A percentile compares a stretch with the other conserved stretches of the same genome.
These are phyloP conservation scores for Adiantum capillusveneris DNA, from an alignment of 75 land plant genomes.

Conservation along the genomic window DNA sequence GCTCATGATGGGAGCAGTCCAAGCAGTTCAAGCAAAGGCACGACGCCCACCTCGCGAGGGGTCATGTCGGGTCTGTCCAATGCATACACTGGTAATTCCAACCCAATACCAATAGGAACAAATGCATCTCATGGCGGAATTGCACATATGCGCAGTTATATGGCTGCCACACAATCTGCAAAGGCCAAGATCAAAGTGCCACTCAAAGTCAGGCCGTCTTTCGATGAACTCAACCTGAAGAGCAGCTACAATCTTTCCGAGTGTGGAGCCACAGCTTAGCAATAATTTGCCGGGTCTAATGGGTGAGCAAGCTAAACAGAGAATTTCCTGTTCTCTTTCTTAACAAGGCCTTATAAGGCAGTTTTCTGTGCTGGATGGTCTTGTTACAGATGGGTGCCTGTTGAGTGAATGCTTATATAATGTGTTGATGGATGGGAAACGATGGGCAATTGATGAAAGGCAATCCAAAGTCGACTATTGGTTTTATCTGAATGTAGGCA, in stretches of 20 bases:
- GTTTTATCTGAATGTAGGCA: too few relatives aligned
- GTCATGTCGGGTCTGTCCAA: constrained; percentile 12
- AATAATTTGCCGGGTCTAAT: too few relatives aligned
- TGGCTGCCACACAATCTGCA: constrained; percentile 68
- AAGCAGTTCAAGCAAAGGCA: constrained; percentile 35
- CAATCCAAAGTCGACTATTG: too few relatives aligned
- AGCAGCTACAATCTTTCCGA: constrained; percentile 4
- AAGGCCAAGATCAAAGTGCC: constrained; percentile 48
- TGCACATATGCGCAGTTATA: constrained; percentile 41
- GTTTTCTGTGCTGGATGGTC: too few relatives aligned
- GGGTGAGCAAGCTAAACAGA: too few relatives aligned
- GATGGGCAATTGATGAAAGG: too few relatives aligned
- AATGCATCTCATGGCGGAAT: background rate
- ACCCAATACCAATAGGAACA: background rate
- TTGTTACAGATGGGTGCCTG: too few relatives aligned
- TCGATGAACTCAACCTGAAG: constrained; percentile 13
- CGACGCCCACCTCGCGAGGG: constrained; percentile 44
- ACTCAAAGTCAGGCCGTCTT: constrained; percentile 25
- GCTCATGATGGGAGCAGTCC: constrained; percentile 45
- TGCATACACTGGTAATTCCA: constrained; percentile 1
- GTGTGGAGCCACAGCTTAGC: background rate
- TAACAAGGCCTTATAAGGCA: too few relatives aligned
- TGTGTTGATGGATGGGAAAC: too few relatives aligned
- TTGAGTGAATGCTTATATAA: too few relatives aligned
- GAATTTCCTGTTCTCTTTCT: too few relatives aligned